phyloP scores from a whole-genome alignment of 2,329 filamentous ascomycete genomes.

The Clarireedia hainanense region DNA sequence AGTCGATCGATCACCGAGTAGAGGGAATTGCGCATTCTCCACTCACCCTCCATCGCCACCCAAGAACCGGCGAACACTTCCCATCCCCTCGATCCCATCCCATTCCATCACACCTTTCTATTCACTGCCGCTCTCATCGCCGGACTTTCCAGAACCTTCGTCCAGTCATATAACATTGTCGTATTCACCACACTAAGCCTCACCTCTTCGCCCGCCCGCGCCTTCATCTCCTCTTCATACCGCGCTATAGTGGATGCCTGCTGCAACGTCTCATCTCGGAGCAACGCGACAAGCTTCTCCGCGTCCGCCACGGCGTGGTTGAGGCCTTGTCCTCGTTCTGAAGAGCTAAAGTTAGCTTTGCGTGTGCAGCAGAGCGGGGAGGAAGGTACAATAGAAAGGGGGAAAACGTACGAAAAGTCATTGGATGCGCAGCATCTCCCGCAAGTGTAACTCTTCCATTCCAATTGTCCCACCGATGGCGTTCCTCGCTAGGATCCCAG shows the following conservation, averaged over 20 bases:
- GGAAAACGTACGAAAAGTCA: slow-evolving; percentile 30
- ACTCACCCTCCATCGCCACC: too few species aligned
- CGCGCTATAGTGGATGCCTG: slow-evolving; percentile 29
- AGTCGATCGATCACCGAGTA: too few species aligned
- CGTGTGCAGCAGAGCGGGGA: neutral
- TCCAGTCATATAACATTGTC: slow-evolving; percentile 38
- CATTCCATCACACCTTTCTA: neutral
- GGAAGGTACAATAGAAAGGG: neutral
- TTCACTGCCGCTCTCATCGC: slow-evolving; percentile 15
- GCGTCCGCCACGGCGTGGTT: slow-evolving; percentile 40
- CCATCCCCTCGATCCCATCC: neutral
- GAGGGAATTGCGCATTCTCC: too few species aligned
- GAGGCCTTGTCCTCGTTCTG: slow-evolving; percentile 44
- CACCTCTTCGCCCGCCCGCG: slow-evolving; percentile 38
- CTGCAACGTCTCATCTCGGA: slow-evolving; percentile 7
- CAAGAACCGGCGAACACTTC: neutral
- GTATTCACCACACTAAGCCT: slow-evolving; percentile 36
- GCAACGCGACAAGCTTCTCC: slow-evolving; percentile 28
- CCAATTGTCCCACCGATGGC: slow-evolving; percentile 28
- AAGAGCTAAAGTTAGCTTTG: slow-evolving; percentile 2
- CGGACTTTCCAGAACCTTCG: slow-evolving; percentile 27
- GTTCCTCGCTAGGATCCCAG: slow-evolving; percentile 29
- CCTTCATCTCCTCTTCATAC: slow-evolving; percentile 40
- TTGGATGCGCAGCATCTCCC: slow-evolving; percentile 31
- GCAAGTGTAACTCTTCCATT: slow-evolving; percentile 28